These are phyloP conservation scores for Solanum neorickii DNA, from an alignment of 257 asterid species.

Conservation along the genomic window DNA sequence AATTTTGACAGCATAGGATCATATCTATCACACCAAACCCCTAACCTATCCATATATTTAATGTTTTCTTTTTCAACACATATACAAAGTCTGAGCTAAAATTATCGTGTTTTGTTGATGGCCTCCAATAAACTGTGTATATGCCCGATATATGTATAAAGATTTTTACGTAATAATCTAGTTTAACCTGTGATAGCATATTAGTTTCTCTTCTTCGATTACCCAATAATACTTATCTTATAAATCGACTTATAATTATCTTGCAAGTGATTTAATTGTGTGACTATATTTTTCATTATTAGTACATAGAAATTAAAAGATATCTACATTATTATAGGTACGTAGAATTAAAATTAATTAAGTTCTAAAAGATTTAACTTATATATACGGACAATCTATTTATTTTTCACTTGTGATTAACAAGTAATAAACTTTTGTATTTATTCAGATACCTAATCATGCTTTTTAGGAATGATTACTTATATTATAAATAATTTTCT, in stretches of 20 bases:
- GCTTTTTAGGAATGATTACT: neutral
- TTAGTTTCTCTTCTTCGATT: neutral
- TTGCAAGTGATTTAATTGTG: neutral
- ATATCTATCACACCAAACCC: neutral
- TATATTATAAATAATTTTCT: neutral
- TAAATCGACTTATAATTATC: neutral
- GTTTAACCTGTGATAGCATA: neutral
- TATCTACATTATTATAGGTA: neutral
- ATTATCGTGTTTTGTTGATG: fast-evolving
- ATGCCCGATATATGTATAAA: too few species aligned
- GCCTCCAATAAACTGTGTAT: neutral
- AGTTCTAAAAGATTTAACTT: neutral
- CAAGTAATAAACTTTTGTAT: neutral
- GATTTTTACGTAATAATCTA: neutral
- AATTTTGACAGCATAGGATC: neutral
- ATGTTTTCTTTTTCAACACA: neutral
- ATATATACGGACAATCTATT: neutral
- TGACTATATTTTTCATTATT: neutral
- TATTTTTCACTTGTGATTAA: neutral
- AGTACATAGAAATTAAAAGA: neutral
- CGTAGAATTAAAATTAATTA: neutral
- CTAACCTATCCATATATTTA: neutral
- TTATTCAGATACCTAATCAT: neutral
- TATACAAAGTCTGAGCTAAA: neutral
- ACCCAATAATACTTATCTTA: neutral